phyloP scores from a whole-genome alignment of 2,329 filamentous ascomycete genomes.

The Pseudocercospora fuligena region DNA sequence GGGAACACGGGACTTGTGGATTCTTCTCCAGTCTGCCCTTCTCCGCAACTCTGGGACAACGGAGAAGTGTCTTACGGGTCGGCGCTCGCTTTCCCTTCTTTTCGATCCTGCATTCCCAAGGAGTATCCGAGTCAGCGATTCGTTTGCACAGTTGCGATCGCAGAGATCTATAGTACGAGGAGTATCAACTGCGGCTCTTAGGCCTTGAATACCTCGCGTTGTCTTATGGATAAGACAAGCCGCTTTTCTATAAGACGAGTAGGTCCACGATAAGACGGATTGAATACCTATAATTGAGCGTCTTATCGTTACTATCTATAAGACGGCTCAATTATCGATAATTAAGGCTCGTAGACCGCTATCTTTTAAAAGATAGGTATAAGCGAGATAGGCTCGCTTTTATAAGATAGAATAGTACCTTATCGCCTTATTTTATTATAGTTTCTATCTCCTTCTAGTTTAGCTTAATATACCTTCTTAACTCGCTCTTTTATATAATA shows the following conservation, averaged over 20 bases:
- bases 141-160: neutral
- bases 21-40: constrained; percentile 1
- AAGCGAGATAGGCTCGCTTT: no score
- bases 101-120: no score
- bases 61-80: neutral
- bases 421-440: no score
- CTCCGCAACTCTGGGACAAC: neutral
- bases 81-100: neutral
- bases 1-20: neutral
- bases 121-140: no score
- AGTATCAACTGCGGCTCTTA: neutral
- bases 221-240: neutral
- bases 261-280: no score
- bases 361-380: no score
- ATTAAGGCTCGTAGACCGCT: no score
- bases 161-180: neutral
- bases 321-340: no score
- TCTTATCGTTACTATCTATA: neutral
- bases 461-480: no score
- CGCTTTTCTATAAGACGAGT: neutral
- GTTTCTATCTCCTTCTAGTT: no score
- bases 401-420: no score
- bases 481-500: no score
- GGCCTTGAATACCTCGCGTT: neutral
- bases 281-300: neutral